Evolutionary conservation across 2,329 filamentous ascomycete species (phyloP).

Genomic region (Talaromyces sp.): DNA sequence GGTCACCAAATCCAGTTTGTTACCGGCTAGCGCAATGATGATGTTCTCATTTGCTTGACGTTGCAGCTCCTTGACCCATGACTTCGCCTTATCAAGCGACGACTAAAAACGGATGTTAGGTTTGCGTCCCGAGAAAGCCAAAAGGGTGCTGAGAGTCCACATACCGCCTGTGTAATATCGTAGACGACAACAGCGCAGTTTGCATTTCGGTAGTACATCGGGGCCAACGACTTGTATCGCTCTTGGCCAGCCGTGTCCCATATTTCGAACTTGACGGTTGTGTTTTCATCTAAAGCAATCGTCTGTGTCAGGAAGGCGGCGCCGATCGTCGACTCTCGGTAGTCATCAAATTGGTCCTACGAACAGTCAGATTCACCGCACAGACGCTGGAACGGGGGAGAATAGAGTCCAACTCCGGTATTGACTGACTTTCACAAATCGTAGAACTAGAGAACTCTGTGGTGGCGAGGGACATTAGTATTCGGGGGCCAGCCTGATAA

Average conservation of each 20-base stretch:
- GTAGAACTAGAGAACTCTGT: conserved; percentile 91
- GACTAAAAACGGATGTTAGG: conserved; percentile 51
- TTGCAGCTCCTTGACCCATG: conserved; percentile 98
- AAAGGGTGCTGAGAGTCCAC: conserved; percentile 26
- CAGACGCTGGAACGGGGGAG: not conserved
- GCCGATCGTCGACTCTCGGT: conserved; percentile 96
- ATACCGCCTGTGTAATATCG: conserved; percentile 97
- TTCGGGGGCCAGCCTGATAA: not conserved
- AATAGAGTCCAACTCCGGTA: not conserved
- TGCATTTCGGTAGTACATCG: conserved; percentile 99
- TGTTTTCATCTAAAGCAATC: conserved; percentile 95
- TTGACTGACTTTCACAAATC: conserved; percentile 87
- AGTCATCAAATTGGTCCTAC: conserved; percentile 98
- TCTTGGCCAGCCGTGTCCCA: conserved; percentile 99
- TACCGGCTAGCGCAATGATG: conserved; percentile 94
- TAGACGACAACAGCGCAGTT: conserved; percentile 99
- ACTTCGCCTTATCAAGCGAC: conserved; percentile 97
- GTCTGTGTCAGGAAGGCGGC: conserved; percentile 98
- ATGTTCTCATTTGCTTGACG: conserved; percentile 99
- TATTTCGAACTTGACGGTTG: conserved; percentile 99
- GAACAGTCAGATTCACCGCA: conserved; percentile 9
- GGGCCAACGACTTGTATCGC: conserved; percentile 95
- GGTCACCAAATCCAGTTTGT: conserved; percentile 93
- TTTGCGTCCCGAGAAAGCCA: conserved; percentile 5
- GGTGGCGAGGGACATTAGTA: conserved; percentile 9